These are phyloP conservation scores for Microthyrium microscopicum DNA, from an alignment of 2,329 filamentous ascomycete genomes.

Conservation along the genomic window DNA sequence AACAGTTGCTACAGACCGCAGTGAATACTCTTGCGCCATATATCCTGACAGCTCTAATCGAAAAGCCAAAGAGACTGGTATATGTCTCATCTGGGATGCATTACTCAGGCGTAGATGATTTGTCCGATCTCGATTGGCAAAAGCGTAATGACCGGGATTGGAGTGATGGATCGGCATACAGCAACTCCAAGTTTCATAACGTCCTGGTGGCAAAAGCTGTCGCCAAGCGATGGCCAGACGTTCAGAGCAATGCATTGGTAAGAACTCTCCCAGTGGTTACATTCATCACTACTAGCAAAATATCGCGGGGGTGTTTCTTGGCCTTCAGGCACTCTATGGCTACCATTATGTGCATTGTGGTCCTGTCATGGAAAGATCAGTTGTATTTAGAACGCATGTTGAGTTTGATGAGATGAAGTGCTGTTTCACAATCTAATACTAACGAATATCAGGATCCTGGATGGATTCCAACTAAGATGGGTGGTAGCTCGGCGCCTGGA, in stretches of 20 bases:
- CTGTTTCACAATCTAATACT: too few relatives aligned
- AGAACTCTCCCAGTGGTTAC: too few relatives aligned
- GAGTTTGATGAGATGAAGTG: too few relatives aligned
- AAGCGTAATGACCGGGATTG: slow-evolving; percentile 19
- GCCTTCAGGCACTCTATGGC: too few relatives aligned
- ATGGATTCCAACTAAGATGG: slow-evolving; percentile 40
- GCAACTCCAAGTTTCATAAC: slow-evolving; percentile 40
- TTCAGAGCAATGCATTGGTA: slow-evolving; percentile 31
- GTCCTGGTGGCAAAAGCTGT: slow-evolving; percentile 39
- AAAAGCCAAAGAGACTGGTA: slow-evolving; percentile 32
- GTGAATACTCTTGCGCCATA: slow-evolving; percentile 44
- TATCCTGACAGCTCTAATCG: slow-evolving; percentile 35
- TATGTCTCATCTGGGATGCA: slow-evolving; percentile 38
- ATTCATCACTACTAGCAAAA: too few relatives aligned
- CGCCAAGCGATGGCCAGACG: slow-evolving; percentile 27
- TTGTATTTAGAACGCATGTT: too few relatives aligned
- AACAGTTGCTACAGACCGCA: too few relatives aligned
- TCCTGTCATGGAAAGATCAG: too few relatives aligned
- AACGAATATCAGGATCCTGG: too few relatives aligned
- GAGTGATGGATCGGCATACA: slow-evolving; percentile 27
- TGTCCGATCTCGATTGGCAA: slow-evolving; percentile 25
- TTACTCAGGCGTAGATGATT: slow-evolving; percentile 25
- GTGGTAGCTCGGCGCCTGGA: slow-evolving; percentile 30
- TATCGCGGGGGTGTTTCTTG: too few relatives aligned
- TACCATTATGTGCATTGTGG: too few relatives aligned